Base-by-base conservation (phyloP, 371 early-diverging fungal species). In the Rhizopus arrhizus region DNA sequence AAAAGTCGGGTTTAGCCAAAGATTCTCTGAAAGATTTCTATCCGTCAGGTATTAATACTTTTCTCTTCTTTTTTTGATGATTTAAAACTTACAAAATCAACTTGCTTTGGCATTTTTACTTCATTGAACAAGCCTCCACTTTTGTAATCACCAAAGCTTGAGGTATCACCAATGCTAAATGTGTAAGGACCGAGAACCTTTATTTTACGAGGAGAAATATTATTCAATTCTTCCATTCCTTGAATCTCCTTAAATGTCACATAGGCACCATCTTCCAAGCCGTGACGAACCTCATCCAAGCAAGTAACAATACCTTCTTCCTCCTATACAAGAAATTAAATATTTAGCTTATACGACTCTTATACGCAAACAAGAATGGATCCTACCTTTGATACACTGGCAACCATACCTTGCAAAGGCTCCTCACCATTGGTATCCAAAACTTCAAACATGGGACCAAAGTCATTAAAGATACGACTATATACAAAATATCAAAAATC, bases 351-450 rank as follows among this genome's bases (percentile, higher is more conserved):
- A 22, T 22, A 22, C 22, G 22, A 22, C 40, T 43, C 8, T 32
- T 34, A 49, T 22, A 22, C 22, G 22, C 22, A 22, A 22, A 22
- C 22, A 22, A 22, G 22, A 22, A 22, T 22, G 22, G 22, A 13
- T 12, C 34, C 75, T 64, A 89, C 88, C 64, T 82, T 77, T 13
- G 88, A 81, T 40, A 99, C 85, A 58, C 85, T 90, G 29, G 98
- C 96, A 59, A 99, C 75, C 91, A 98, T 97, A 45, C 99, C 99
- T 16, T 84, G 83, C 31, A 94, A 77, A 12, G 97, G 91, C 59
- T 91, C 90, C 73, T 99, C 99, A 35, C 99, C 99, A 28, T 90
- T 98, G 32, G 89, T 81, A 77, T 99, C 99, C 16, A 80, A 75
- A 22, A 98, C 91, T 35, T 82, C 82, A 75, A 99, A 99, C 5